These are phyloP conservation scores for Colletotrichum sp. DNA, from an alignment of 2,329 filamentous ascomycete species.

Conservation along the genomic window DNA sequence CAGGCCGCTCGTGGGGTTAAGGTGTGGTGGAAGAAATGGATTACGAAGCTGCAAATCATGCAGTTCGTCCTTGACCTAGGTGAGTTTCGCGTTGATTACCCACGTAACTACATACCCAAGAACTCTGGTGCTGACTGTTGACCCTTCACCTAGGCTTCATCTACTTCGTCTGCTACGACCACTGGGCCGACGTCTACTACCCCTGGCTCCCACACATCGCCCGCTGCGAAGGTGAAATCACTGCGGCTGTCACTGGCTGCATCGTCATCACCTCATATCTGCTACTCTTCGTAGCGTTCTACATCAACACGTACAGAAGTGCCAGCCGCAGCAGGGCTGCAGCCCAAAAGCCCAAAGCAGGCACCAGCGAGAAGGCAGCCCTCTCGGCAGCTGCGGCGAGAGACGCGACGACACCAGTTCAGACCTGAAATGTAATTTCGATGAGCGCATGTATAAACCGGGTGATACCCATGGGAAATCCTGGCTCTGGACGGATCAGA, in stretches of 20 bases:
- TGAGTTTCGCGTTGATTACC: conserved; percentile 38
- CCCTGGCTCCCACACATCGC: conserved; percentile 72
- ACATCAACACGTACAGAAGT: conserved; percentile 57
- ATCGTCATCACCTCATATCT: conserved; percentile 78
- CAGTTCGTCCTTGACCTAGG: conserved; percentile 90
- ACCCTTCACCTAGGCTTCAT: neutral
- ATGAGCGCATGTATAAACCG: neutral
- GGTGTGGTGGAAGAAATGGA: conserved; percentile 97
- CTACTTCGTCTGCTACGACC: conserved; percentile 82
- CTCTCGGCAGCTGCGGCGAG: neutral
- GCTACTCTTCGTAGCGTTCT: conserved; percentile 79
- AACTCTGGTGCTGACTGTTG: neutral
- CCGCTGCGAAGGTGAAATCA: conserved; percentile 77
- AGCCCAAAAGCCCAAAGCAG: neutral
- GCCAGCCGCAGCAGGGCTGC: neutral
- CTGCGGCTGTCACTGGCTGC: conserved; percentile 77
- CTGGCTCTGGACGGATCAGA: neutral
- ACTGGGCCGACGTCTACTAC: conserved; percentile 76
- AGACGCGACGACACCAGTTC: neutral
- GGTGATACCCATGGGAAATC: neutral
- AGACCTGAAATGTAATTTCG: neutral
- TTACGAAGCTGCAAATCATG: conserved; percentile 86
- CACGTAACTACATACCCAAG: neutral
- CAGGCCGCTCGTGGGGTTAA: conserved; percentile 85
- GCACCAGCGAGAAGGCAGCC: neutral